phyloP scores from a whole-genome alignment of 495 filamentous ascomycete species.

The Talaromyces proteolyticus region DNA sequence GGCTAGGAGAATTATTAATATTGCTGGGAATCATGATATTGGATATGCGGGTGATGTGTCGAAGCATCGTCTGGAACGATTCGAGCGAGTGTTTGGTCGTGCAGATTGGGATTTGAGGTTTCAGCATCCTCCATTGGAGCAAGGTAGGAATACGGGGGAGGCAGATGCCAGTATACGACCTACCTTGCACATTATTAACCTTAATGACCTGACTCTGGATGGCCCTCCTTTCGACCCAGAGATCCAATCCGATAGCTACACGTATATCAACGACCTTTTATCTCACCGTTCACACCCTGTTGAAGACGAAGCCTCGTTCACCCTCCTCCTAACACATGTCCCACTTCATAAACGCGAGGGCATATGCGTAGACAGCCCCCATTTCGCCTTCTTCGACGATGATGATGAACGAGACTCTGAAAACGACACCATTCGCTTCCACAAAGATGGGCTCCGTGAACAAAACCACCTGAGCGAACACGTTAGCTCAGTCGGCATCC shows the following conservation, averaged over 20 bases:
- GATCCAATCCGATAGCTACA: conserved; percentile 67
- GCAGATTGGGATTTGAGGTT: conserved; percentile 85
- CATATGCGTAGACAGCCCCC: conserved; percentile 77
- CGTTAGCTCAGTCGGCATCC: conserved; percentile 54
- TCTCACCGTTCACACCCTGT: conserved; percentile 56
- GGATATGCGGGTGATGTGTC: conserved; percentile 91
- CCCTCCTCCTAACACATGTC: conserved; percentile 84
- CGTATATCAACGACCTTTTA: conserved; percentile 70
- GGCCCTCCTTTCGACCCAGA: conserved; percentile 59
- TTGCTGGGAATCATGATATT: conserved; percentile 93
- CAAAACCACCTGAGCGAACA: conserved; percentile 82
- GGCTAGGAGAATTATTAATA: conserved; percentile 73
- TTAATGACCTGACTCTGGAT: conserved; percentile 92
- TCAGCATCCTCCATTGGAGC: conserved; percentile 36
- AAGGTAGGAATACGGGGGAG: conserved; percentile 1
- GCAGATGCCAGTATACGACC: conserved; percentile 23
- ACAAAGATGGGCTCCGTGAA: conserved; percentile 66
- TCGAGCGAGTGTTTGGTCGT: conserved; percentile 76
- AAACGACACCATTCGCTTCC: conserved; percentile 21
- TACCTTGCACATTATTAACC: conserved; percentile 68
- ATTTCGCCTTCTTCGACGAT: conserved; percentile 62
- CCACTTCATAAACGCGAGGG: conserved; percentile 80
- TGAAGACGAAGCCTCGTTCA: conserved; percentile 60
- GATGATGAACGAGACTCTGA: conserved; percentile 28
- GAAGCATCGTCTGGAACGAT: conserved; percentile 62